Evolutionary conservation across 495 filamentous ascomycete species (phyloP).

Genomic region (Penicillium psychrofluorescens): DNA sequence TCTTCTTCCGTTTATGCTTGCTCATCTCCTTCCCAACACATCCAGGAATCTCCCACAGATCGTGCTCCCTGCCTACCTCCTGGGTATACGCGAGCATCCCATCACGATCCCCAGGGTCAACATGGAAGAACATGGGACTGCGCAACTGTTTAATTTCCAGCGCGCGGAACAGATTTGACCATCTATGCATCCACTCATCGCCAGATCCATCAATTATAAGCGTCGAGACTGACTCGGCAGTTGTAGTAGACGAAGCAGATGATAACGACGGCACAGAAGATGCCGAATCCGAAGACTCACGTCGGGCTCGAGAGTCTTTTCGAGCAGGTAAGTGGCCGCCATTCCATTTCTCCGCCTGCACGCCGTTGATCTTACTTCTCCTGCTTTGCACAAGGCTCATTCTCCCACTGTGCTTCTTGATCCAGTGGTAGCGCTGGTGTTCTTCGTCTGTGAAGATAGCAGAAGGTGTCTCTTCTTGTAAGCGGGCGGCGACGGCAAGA

Average conservation of each 20-base stretch:
- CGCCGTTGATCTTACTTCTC: constrained; percentile 18
- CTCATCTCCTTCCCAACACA: constrained; percentile 59
- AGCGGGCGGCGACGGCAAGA: constrained; percentile 51
- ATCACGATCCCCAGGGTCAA: constrained; percentile 58
- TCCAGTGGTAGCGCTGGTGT: constrained; percentile 59
- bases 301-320: constrained; percentile 12
- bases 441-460: constrained; percentile 61
- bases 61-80: constrained; percentile 37
- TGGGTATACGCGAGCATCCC: constrained; percentile 53
- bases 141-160: constrained; percentile 53
- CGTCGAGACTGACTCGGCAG: constrained; percentile 14
- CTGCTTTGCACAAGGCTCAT: constrained; percentile 36
- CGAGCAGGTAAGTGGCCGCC: constrained; percentile 6
- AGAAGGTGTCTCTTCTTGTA: constrained; percentile 53
- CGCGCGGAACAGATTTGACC: constrained; percentile 47
- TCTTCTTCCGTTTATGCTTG: constrained; percentile 58
- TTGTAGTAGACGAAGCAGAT: constrained; percentile 24
- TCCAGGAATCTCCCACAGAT: constrained; percentile 49
- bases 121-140: constrained; percentile 63
- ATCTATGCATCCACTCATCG: constrained; percentile 48
- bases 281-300: constrained; percentile 14
- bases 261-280: constrained; percentile 23
- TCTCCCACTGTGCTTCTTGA: constrained; percentile 42
- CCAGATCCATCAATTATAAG: constrained; percentile 48
- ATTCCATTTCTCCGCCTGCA: constrained; percentile 26